Evolutionary conservation across 164 flowering plant species (phyloP).

Genomic region (Nymphaea thermarum): DNA sequence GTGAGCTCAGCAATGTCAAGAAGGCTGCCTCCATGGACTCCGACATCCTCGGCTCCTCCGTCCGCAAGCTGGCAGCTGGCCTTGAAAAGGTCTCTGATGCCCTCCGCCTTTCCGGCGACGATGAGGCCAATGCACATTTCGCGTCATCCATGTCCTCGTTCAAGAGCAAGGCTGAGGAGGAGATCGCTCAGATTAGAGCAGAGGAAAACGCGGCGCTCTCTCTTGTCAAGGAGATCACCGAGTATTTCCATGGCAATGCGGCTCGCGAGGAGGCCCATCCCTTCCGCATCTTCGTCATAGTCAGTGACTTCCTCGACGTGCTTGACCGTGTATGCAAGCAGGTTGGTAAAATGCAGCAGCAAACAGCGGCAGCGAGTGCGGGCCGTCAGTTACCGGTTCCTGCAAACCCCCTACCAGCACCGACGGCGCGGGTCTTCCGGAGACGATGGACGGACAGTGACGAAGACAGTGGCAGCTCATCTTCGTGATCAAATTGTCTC

Average conservation of each 20-base stretch:
- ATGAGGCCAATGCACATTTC: neutral
- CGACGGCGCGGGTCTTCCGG: constrained; percentile 23
- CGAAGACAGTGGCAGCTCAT: neutral
- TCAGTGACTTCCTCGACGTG: constrained; percentile 58
- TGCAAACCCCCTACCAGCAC: constrained; percentile 40
- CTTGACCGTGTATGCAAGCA: constrained; percentile 83
- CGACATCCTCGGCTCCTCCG: constrained; percentile 61
- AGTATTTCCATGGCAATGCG: constrained; percentile 88
- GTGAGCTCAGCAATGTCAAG: constrained; percentile 73
- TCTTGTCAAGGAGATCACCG: constrained; percentile 81
- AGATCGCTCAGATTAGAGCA: constrained; percentile 52
- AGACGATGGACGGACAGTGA: neutral
- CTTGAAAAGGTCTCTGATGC: constrained; percentile 20
- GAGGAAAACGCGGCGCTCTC: constrained; percentile 67
- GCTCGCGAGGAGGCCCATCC: constrained; percentile 93
- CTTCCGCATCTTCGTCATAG: constrained; percentile 75
- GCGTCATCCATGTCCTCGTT: neutral
- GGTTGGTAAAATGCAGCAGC: constrained; percentile 69
- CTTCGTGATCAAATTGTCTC: neutral
- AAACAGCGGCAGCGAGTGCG: constrained; percentile 46
- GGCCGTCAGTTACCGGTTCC: constrained; percentile 64
- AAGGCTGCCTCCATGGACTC: constrained; percentile 94
- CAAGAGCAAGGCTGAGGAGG: constrained; percentile 48
- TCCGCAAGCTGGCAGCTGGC: constrained; percentile 51
- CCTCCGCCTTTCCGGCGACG: neutral